Conservation (phyloP, 1,284 basidiomycete species). For the Cutaneotrichosporon daszewskae region DNA sequence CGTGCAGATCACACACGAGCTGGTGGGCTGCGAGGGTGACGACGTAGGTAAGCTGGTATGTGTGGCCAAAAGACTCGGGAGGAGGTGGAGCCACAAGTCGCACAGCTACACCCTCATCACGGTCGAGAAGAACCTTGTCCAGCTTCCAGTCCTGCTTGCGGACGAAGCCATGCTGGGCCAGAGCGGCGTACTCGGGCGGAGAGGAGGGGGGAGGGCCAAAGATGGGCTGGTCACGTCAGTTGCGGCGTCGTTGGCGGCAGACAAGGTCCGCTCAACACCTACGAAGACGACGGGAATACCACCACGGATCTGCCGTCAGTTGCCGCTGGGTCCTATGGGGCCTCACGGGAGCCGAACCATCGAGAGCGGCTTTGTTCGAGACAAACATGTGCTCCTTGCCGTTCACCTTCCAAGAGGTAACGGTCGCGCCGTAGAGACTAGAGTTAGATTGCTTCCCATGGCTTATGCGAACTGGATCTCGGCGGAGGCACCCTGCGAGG, state of each 20-base stretch:
- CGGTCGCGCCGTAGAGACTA: slow-evolving; percentile 68
- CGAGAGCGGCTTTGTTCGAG: slow-evolving; percentile 70
- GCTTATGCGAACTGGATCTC: slow-evolving; percentile 53
- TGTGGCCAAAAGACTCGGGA: slow-evolving; percentile 55
- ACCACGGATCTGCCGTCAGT: slow-evolving; percentile 56
- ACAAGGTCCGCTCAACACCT: slow-evolving; percentile 2
- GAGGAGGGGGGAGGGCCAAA: slow-evolving; percentile 64
- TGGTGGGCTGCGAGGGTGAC: slow-evolving; percentile 70
- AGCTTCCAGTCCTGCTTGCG: slow-evolving; percentile 66
- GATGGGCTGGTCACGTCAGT: slow-evolving; percentile 62
- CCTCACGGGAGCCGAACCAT: slow-evolving; percentile 61
- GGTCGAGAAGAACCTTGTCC: slow-evolving; percentile 61
- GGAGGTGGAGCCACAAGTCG: slow-evolving; percentile 61
- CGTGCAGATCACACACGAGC: slow-evolving; percentile 70
- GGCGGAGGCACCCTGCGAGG: slow-evolving; percentile 59
- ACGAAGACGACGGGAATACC: slow-evolving; percentile 73
- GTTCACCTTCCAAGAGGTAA: slow-evolving; percentile 48
- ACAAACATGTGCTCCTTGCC: slow-evolving; percentile 67
- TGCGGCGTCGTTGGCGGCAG: too few species aligned
- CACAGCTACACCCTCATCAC: slow-evolving; percentile 64
- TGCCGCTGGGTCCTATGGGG: not conserved
- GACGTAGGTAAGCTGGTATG: slow-evolving; percentile 67
- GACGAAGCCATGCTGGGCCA: slow-evolving; percentile 79
- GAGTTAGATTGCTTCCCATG: not conserved
- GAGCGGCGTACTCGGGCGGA: slow-evolving; percentile 55